These are phyloP conservation scores for Psilocybe azurescens DNA, from an alignment of 768 basidiomycete species.

Conservation along the genomic window DNA sequence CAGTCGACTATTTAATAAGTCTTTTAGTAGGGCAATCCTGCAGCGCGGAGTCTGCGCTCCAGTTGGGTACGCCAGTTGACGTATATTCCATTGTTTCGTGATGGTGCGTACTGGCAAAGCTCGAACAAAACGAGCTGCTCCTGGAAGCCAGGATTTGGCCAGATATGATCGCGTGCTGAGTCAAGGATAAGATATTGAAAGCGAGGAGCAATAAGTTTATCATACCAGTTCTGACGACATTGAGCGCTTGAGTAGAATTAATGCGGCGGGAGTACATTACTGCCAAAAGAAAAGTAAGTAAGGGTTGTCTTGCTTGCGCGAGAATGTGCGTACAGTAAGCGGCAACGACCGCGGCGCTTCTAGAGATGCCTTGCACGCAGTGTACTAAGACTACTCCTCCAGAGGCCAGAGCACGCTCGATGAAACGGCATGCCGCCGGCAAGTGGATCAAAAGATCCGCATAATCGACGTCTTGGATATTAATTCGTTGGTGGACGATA, in stretches of 20 bases:
- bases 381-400: constrained; percentile 72
- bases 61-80: constrained; percentile 65
- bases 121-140: constrained; percentile 81
- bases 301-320: background rate
- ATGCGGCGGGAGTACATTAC: constrained; percentile 73
- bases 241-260: constrained; percentile 61
- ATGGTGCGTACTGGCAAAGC: constrained; percentile 71
- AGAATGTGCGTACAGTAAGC: constrained; percentile 66
- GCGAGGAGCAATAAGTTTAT: constrained; percentile 14
- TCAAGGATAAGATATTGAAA: constrained; percentile 4
- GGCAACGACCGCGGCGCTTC: constrained; percentile 73
- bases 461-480: constrained; percentile 72
- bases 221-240: constrained; percentile 63
- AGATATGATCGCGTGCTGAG: constrained; percentile 76
- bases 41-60: constrained; percentile 50
- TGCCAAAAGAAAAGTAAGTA: constrained; percentile 31
- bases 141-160: constrained; percentile 80
- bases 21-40: constrained; percentile 37
- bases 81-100: constrained; percentile 66
- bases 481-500: constrained; percentile 71
- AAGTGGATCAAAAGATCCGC: constrained; percentile 71
- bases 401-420: constrained; percentile 61
- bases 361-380: constrained; percentile 68
- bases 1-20: background rate
- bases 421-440: constrained; percentile 70